phyloP scores from a whole-genome alignment of 371 early-diverging fungal genomes.

The Quaeritorhiza haematococci region DNA sequence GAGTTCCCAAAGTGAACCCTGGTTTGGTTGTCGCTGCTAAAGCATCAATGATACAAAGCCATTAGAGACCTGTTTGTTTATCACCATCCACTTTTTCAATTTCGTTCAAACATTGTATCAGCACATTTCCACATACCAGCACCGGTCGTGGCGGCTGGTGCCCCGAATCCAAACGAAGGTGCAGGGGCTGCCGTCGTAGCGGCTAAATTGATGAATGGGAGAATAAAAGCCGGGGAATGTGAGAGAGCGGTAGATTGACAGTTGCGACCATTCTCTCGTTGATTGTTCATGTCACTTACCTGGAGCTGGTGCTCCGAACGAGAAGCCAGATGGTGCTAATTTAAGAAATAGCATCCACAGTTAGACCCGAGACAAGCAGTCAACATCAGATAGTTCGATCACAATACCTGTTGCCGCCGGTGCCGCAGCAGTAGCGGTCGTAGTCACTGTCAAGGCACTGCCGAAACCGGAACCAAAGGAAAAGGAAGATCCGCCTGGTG shows the following conservation, averaged over 20 bases:
- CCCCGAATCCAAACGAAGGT: constrained; percentile 1
- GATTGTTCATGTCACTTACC: too few relatives aligned
- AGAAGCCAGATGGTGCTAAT: background rate
- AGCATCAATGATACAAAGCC: constrained; percentile 2
- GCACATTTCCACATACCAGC: too few relatives aligned
- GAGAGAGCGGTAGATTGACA: too few relatives aligned
- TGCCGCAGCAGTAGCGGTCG: background rate
- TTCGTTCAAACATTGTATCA: background rate
- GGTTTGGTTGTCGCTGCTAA: constrained; percentile 3
- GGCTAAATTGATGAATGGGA: constrained; percentile 1
- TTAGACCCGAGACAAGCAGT: background rate
- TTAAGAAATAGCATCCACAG: background rate
- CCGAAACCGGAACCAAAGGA: background rate
- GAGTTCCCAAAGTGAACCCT: background rate
- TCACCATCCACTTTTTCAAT: background rate
- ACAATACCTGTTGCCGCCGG: background rate
- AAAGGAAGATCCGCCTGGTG: background rate
- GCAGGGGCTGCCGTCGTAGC: constrained; percentile 2
- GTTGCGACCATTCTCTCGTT: too few relatives aligned
- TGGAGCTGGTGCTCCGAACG: constrained; percentile 4
- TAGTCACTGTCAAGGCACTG: constrained; percentile 5
- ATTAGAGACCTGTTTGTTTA: constrained; percentile 1
- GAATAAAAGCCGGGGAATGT: background rate
- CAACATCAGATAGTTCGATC: background rate
- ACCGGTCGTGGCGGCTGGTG: constrained; percentile 5